phyloP scores from a whole-genome alignment of 2,329 filamentous ascomycete genomes.

The Chrysoporthe deuterocubensis region DNA sequence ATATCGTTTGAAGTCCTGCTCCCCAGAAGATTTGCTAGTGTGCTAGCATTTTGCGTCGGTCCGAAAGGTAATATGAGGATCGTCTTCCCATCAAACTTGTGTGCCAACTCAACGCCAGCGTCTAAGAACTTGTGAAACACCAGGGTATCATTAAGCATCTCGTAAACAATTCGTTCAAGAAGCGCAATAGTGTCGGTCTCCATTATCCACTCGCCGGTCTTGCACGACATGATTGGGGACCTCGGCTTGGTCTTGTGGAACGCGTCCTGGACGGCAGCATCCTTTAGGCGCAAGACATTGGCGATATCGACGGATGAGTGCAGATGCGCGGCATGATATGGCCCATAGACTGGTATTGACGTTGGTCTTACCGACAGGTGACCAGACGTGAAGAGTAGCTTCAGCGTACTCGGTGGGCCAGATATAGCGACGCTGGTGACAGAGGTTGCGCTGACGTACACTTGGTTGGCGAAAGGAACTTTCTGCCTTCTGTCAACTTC shows the following conservation, averaged over 20 bases:
- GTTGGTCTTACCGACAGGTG: conserved; percentile 47
- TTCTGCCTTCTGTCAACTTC: conserved; percentile 35
- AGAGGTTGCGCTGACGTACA: conserved; percentile 59
- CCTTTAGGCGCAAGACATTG: conserved; percentile 49
- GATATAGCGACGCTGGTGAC: conserved; percentile 56
- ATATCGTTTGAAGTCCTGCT: conserved; percentile 49
- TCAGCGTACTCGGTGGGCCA: conserved; percentile 55
- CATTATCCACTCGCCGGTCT: conserved; percentile 48
- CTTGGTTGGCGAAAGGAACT: conserved; percentile 48
- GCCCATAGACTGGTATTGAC: conserved; percentile 58
- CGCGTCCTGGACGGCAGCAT: conserved; percentile 43
- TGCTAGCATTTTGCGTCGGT: conserved; percentile 53
- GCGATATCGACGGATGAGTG: conserved; percentile 49
- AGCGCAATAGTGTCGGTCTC: conserved; percentile 47
- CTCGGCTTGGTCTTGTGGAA: conserved; percentile 49
- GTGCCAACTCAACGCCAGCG: conserved; percentile 49
- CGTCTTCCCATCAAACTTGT: conserved; percentile 43
- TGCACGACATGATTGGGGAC: conserved; percentile 56
- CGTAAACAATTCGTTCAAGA: conserved; percentile 48
- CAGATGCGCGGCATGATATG: conserved; percentile 62
- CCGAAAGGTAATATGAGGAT: conserved; percentile 55
- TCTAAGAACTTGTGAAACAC: conserved; percentile 53
- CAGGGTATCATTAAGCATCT: conserved; percentile 56
- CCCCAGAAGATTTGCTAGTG: conserved; percentile 48
- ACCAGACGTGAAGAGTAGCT: conserved; percentile 46